phyloP scores from a whole-genome alignment of 1,284 basidiomycete species.

The Ceratobasidium sp. region DNA sequence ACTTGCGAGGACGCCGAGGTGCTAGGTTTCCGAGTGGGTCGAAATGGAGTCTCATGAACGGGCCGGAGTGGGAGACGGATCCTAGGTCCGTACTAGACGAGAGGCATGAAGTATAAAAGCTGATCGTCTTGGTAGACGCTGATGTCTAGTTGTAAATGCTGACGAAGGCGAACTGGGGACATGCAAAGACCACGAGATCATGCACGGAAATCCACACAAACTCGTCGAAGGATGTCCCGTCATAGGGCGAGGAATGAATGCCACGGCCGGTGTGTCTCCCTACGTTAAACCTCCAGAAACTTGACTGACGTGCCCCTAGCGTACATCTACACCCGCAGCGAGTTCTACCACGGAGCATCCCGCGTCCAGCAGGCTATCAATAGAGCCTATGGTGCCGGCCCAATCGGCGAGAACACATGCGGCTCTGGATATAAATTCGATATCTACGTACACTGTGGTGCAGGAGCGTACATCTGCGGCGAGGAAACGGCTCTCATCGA shows the following conservation, averaged over 20 bases:
- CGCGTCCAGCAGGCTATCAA: slow-evolving; percentile 95
- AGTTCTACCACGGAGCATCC: slow-evolving; percentile 95
- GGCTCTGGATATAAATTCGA: slow-evolving; percentile 96
- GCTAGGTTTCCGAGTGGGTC: slow-evolving; percentile 95
- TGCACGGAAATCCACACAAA: slow-evolving; percentile 96
- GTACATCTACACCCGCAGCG: slow-evolving; percentile 99
- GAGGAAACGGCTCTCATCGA: slow-evolving; percentile 99
- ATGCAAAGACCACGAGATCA: slow-evolving; percentile 98
- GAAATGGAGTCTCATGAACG: slow-evolving; percentile 68
- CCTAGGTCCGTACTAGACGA: slow-evolving; percentile 66
- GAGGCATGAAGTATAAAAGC: background rate
- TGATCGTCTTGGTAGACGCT: slow-evolving; percentile 60
- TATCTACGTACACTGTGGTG: slow-evolving; percentile 96
- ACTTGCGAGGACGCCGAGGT: slow-evolving; percentile 94
- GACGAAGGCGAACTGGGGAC: slow-evolving; percentile 99
- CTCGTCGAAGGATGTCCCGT: slow-evolving; percentile 98
- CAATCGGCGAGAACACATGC: slow-evolving; percentile 94
- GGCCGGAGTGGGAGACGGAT: slow-evolving; percentile 98
- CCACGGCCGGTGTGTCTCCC: slow-evolving; percentile 71
- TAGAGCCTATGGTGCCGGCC: slow-evolving; percentile 93
- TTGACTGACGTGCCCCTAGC: slow-evolving; percentile 59
- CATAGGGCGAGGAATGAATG: slow-evolving; percentile 98
- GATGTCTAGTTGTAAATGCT: slow-evolving; percentile 76
- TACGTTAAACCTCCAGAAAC: background rate
- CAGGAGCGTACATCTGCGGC: slow-evolving; percentile 98